Conservation (phyloP, 1,284 basidiomycete genomes). For the Boletellus deceptivus region DNA sequence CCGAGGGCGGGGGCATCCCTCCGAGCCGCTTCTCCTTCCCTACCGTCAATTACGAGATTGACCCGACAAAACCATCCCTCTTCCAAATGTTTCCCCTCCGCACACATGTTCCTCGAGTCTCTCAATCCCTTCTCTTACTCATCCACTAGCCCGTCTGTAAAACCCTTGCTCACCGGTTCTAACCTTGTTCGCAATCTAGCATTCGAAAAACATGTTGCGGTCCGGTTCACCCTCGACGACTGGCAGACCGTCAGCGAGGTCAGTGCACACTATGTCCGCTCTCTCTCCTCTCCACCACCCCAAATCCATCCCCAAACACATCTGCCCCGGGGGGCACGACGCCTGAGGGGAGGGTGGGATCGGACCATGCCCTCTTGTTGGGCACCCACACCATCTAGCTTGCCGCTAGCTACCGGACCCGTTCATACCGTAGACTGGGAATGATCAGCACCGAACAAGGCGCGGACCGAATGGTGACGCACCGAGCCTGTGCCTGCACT, state of each 20-base stretch:
- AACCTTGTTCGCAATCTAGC: conserved; percentile 29
- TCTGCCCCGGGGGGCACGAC: conserved; percentile 30
- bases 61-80: conserved; percentile 44
- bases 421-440: too few relatives aligned
- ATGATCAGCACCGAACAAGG: too few relatives aligned
- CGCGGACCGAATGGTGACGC: too few relatives aligned
- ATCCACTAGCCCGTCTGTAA: conserved; percentile 24
- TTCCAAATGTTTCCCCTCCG: conserved; percentile 29
- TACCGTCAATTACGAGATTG: conserved; percentile 50
- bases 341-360: conserved; percentile 43
- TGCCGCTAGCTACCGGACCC: too few relatives aligned
- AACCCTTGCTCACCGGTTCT: conserved; percentile 41
- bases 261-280: conserved; percentile 60
- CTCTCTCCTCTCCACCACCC: conserved; percentile 47
- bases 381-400: too few relatives aligned
- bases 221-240: conserved; percentile 90
- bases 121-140: conserved; percentile 41
- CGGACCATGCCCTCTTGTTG: conserved; percentile 4
- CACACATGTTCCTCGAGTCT: conserved; percentile 52
- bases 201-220: conserved; percentile 84
- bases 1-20: conserved; percentile 51
- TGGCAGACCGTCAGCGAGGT: conserved; percentile 95
- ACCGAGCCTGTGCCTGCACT: too few relatives aligned
- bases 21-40: conserved; percentile 38
- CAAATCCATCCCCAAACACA: conserved; percentile 32